Percentiles rank a stretch among this genome's conserved stretches.
phyloP scores from a whole-genome alignment of 169 alveolate species.

The Ichthyophthirius multifiliis region DNA sequence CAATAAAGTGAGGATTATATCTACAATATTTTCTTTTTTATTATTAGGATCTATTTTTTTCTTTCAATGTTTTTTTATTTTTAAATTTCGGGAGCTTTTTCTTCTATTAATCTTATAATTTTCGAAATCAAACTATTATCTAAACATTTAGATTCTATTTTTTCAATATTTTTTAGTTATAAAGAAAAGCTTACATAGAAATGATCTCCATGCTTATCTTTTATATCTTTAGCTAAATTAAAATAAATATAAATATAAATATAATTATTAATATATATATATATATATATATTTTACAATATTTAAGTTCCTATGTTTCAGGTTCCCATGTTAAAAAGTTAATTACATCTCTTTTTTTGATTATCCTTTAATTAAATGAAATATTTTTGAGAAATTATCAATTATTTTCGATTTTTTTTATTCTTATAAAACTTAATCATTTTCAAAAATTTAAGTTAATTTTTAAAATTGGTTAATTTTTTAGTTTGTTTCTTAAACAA shows the following conservation, averaged over 20 bases:
- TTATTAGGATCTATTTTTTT: background rate
- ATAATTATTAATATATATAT: too few species aligned
- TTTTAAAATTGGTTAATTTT: too few species aligned
- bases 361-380: background rate
- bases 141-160: background rate
- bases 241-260: background rate
- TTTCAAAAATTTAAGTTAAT: too few species aligned
- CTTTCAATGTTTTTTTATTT: background rate
- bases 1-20: conserved; percentile 7
- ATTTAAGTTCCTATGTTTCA: background rate
- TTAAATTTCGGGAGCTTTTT: conserved; percentile 5
- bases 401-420: too few species aligned
- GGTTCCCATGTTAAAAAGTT: conserved; percentile 8
- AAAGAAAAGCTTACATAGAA: conserved; percentile 1
- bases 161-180: background rate
- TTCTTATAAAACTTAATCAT: too few species aligned
- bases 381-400: background rate
- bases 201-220: conserved; percentile 8
- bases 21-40: conserved; percentile 3
- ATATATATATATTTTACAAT: too few species aligned
- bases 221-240: conserved; percentile 2
- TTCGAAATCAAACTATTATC: background rate
- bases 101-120: background rate
- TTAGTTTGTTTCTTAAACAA: too few species aligned
- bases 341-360: background rate